Conservation (phyloP, 495 filamentous ascomycete species). For the Podospora conica region DNA sequence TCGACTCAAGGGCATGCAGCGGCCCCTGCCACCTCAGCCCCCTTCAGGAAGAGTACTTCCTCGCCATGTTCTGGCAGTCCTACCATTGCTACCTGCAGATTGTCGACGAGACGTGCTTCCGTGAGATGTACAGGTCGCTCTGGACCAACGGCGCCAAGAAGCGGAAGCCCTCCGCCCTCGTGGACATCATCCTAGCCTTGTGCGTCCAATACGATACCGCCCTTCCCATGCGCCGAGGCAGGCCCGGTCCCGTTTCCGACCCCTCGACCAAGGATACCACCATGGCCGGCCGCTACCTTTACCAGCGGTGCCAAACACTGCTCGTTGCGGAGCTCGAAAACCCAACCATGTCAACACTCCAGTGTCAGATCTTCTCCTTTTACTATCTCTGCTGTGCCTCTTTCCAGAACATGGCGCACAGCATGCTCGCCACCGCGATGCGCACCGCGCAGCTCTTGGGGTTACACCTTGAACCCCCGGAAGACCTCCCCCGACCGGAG, state of each 20-base stretch:
- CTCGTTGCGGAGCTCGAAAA: slow-evolving; percentile 44
- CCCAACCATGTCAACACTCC: slow-evolving; percentile 45
- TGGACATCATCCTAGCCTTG: slow-evolving; percentile 50
- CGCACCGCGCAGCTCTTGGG: slow-evolving; percentile 47
- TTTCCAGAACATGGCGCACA: slow-evolving; percentile 47
- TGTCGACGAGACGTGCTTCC: slow-evolving; percentile 44
- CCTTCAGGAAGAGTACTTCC: slow-evolving; percentile 45
- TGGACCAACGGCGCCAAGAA: slow-evolving; percentile 30
- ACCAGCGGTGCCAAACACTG: slow-evolving; percentile 40
- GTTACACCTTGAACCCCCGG: slow-evolving; percentile 44
- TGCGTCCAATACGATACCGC: slow-evolving; percentile 48
- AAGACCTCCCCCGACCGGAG: slow-evolving; percentile 28
- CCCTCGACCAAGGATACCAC: slow-evolving; percentile 29
- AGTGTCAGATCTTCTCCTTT: slow-evolving; percentile 51
- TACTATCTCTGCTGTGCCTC: slow-evolving; percentile 54
- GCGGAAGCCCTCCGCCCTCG: slow-evolving; percentile 46
- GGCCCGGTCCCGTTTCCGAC: slow-evolving; percentile 4
- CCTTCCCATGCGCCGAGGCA: slow-evolving; percentile 18
- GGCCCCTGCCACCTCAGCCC: slow-evolving; percentile 16
- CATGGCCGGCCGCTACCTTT: slow-evolving; percentile 19
- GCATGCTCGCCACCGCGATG: slow-evolving; percentile 35
- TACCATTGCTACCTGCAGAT: slow-evolving; percentile 37
- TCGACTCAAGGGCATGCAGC: not conserved
- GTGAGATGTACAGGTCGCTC: slow-evolving; percentile 42
- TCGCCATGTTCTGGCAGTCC: slow-evolving; percentile 45